Percentiles rank a stretch among this genome's conserved stretches.
Evolutionary conservation across 352 stramenopile genomes (phyloP).

Genomic region (Bremia lactucae): DNA sequence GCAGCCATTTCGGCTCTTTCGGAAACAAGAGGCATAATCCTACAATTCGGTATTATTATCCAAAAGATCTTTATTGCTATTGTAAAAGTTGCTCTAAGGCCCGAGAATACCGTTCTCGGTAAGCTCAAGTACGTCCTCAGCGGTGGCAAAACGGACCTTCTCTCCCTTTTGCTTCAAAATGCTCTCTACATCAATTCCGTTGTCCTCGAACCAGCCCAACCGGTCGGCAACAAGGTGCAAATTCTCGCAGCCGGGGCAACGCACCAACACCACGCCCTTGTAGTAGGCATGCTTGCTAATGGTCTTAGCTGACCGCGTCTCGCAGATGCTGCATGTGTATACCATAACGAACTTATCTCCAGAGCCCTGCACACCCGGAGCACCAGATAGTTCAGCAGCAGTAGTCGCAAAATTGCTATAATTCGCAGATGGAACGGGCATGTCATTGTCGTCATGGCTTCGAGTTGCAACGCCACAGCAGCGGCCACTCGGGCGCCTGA

Average conservation of each 20-base stretch:
- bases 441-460: constrained; percentile 3
- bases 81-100: constrained; percentile 12
- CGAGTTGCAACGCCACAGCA: constrained; percentile 14
- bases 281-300: constrained; percentile 96
- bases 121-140: constrained; percentile 74
- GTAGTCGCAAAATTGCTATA: constrained; percentile 1
- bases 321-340: constrained; percentile 96
- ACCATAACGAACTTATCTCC: constrained; percentile 95
- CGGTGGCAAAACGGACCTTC: constrained; percentile 56
- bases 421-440: background rate
- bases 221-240: constrained; percentile 96
- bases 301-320: constrained; percentile 95
- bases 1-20: no score
- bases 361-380: constrained; percentile 62
- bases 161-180: constrained; percentile 71
- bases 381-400: constrained; percentile 14
- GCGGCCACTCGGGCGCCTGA: background rate
- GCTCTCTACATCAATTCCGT: constrained; percentile 81
- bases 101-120: constrained; percentile 67
- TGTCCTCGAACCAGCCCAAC: constrained; percentile 89
- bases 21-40: no score
- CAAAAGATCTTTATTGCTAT: constrained; percentile 3
- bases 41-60: no score
- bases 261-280: constrained; percentile 95
- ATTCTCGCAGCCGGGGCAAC: constrained; percentile 95